Evolutionary conservation across 169 alveolate genomes (phyloP).

Genomic region (Eimeria tenella): DNA sequence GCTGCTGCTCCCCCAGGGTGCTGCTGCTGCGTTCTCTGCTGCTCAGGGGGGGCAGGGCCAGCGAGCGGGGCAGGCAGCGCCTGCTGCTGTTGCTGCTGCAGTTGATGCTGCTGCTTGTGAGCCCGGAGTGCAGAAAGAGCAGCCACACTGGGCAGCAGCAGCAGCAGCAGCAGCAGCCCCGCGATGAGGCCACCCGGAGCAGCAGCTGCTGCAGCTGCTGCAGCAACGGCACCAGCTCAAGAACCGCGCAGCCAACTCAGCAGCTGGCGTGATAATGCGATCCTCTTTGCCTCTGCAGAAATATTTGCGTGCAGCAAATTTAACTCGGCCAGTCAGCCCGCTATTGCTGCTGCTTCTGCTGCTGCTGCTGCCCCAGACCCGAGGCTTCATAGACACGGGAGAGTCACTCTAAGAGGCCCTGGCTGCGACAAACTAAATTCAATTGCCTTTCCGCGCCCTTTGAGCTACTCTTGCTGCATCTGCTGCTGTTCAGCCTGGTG

Average conservation of each 20-base stretch:
- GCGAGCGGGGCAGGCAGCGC: not conserved
- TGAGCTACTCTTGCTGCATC: constrained; percentile 60
- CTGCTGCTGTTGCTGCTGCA: constrained; percentile 27
- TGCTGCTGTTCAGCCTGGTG: constrained; percentile 72
- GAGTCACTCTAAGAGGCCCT: constrained; percentile 55
- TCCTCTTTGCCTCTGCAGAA: constrained; percentile 27
- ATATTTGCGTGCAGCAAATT: not conserved
- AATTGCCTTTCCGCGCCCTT: constrained; percentile 31
- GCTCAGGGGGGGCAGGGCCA: not conserved
- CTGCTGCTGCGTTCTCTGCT: not conserved
- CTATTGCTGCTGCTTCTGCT: constrained; percentile 73
- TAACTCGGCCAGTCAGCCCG: not conserved
- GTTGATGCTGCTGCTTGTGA: constrained; percentile 31
- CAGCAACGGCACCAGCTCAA: constrained; percentile 22
- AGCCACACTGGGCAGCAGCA: not conserved
- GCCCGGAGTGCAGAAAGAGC: not conserved
- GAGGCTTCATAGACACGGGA: constrained; percentile 50
- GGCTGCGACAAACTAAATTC: constrained; percentile 41
- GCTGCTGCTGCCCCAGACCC: constrained; percentile 75
- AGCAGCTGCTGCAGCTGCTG: constrained; percentile 33
- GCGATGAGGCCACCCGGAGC: constrained; percentile 37
- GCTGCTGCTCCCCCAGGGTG: constrained; percentile 50
- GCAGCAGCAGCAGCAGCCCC: constrained; percentile 47
- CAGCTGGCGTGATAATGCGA: constrained; percentile 17
- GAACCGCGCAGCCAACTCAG: constrained; percentile 36